A percentile compares a stretch with the other conserved stretches of the same genome.
phyloP scores from a whole-genome alignment of 2,329 filamentous ascomycete genomes.

The Cordyceps pruinosa region DNA sequence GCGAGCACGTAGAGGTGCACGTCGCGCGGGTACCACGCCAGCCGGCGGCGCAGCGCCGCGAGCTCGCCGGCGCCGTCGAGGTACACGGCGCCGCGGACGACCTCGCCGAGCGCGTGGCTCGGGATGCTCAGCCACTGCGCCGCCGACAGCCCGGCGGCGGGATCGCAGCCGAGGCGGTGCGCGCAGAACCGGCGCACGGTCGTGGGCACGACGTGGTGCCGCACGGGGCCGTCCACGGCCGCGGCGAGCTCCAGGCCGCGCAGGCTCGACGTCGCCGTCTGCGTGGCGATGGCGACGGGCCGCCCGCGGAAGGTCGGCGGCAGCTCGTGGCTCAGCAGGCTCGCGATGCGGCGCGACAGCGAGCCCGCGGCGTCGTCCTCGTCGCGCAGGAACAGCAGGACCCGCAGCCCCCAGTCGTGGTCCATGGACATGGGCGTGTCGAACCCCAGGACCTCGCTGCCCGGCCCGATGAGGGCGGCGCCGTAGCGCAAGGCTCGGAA shows the following conservation, averaged over 20 bases:
- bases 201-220: conserved; percentile 3
- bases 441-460: conserved; percentile 9
- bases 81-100: background rate
- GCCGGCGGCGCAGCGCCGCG: background rate
- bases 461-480: conserved; percentile 9
- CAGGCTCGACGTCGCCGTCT: background rate
- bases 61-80: background rate
- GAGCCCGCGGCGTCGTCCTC: too few species aligned
- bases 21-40: conserved; percentile 3
- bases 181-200: background rate
- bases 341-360: background rate
- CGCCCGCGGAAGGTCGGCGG: background rate
- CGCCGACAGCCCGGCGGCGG: background rate
- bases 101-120: background rate
- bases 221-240: background rate
- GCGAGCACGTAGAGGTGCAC: conserved; percentile 4
- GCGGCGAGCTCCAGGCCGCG: background rate
- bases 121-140: conserved; percentile 5
- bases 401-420: conserved; percentile 8
- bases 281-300: background rate
- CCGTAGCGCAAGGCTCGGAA: conserved; percentile 2
- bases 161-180: background rate
- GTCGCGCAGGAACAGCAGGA: conserved; percentile 4
- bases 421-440: conserved; percentile 10
- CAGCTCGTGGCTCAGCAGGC: conserved; percentile 1